Conservation (phyloP, 1,284 basidiomycete genomes). For the Sanghuangporus sanghuang region DNA sequence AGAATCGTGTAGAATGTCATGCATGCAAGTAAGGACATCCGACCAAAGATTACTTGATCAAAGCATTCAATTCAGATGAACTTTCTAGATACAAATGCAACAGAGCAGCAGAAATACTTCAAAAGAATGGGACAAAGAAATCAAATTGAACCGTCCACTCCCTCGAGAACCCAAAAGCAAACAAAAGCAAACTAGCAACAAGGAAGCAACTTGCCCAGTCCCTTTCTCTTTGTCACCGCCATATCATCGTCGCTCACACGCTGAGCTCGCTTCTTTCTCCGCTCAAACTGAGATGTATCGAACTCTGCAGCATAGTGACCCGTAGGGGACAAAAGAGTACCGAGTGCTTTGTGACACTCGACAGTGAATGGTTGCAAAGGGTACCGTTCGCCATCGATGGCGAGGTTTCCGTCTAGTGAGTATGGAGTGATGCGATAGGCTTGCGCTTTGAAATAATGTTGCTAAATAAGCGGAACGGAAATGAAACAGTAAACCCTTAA, state of each 20-base stretch:
- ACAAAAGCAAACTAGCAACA: constrained; percentile 1
- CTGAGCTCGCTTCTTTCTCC: not conserved
- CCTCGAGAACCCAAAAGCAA: not conserved
- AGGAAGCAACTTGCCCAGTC: not conserved
- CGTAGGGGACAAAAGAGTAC: constrained; percentile 64
- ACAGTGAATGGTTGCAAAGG: constrained; percentile 82
- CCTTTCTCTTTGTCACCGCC: not conserved
- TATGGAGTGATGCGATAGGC: constrained; percentile 75
- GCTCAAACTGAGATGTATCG: not conserved
- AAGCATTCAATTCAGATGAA: no score
- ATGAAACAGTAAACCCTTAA: not conserved
- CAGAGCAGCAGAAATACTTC: not conserved
- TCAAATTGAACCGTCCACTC: no score
- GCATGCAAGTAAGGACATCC: no score
- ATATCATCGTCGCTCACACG: not conserved
- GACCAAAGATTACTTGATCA: no score
- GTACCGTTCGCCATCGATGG: constrained; percentile 82
- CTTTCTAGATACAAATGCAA: not conserved
- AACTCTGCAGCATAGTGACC: constrained; percentile 63
- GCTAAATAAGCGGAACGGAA: constrained; percentile 34
- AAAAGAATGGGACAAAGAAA: not conserved
- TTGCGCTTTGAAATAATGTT: constrained; percentile 74
- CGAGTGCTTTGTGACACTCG: constrained; percentile 71
- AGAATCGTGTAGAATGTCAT: no score
- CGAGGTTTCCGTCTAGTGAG: constrained; percentile 45